Evolutionary conservation across 805 yeast genomes (phyloP).

Genomic region (Pichia nanzhaoensis): DNA sequence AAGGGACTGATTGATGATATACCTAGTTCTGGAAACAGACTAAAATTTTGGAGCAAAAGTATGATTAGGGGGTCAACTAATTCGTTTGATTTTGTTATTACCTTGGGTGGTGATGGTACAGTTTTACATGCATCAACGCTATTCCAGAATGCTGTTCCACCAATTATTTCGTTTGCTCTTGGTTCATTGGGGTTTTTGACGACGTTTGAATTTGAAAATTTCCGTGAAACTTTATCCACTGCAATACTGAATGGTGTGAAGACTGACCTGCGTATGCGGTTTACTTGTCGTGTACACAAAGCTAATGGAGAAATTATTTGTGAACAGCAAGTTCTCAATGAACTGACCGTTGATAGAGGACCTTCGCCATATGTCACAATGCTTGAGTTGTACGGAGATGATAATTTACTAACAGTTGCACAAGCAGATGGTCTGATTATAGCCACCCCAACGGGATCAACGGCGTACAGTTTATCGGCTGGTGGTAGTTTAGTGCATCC

Average conservation of each 20-base stretch:
- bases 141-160: conserved; percentile 84
- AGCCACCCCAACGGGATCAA: conserved; percentile 94
- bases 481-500: conserved; percentile 96
- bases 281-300: conserved; percentile 68
- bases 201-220: conserved; percentile 72
- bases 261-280: conserved; percentile 78
- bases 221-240: conserved; percentile 47
- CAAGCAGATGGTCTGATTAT: conserved; percentile 92
- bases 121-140: conserved; percentile 82
- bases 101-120: conserved; percentile 97
- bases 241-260: conserved; percentile 67
- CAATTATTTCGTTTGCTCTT: conserved; percentile 78
- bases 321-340: conserved; percentile 79
- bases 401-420: conserved; percentile 74
- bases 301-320: conserved; percentile 47
- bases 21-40: conserved; percentile 38
- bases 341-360: conserved; percentile 86
- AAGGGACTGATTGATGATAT: conserved; percentile 42
- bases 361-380: conserved; percentile 89
- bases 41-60: conserved; percentile 66
- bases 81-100: conserved; percentile 67
- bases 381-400: conserved; percentile 86
- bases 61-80: conserved; percentile 42
- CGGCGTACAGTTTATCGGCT: conserved; percentile 91
- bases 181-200: conserved; percentile 94